A percentile compares a stretch with the other conserved stretches of the same genome.
These are phyloP conservation scores for Lichtheimia hyalospora DNA, from an alignment of 371 early-diverging fungal species.

Conservation along the genomic window DNA sequence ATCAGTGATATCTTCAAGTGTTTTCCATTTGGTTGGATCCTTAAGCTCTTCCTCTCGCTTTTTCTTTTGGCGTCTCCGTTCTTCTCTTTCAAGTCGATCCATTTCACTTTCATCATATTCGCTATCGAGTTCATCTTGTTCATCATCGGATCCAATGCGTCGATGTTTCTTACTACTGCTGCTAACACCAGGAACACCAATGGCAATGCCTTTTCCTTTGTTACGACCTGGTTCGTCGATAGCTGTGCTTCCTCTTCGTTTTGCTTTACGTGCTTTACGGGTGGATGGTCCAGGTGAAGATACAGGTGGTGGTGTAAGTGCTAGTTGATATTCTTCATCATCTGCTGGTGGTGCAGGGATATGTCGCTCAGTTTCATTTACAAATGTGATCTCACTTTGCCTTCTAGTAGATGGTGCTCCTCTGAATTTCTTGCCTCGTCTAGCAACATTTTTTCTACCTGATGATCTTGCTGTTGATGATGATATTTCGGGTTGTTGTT, in stretches of 20 bases:
- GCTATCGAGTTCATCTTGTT: not conserved
- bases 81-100: not conserved
- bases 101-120: not conserved
- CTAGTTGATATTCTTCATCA: not conserved
- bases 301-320: not conserved
- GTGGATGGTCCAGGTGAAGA: not conserved
- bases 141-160: not conserved
- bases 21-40: conserved; percentile 20
- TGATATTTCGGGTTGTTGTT: not conserved
- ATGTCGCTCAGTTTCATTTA: not conserved
- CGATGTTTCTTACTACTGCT: not conserved
- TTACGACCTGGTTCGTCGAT: no score
- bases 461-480: no score
- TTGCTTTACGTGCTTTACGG: no score
- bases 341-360: not conserved
- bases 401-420: no score
- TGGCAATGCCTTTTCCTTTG: not conserved
- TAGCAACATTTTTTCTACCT: no score
- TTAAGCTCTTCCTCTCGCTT: not conserved
- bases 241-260: no score
- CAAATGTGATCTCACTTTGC: no score
- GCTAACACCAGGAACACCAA: not conserved
- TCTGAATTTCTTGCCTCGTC: no score
- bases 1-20: conserved; percentile 39
- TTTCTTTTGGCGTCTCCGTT: conserved; percentile 3